A percentile compares a stretch with the other conserved stretches of the same genome.
These are phyloP conservation scores for Teratosphaeria viscida DNA, from an alignment of 2,329 filamentous ascomycete species.

Conservation along the genomic window DNA sequence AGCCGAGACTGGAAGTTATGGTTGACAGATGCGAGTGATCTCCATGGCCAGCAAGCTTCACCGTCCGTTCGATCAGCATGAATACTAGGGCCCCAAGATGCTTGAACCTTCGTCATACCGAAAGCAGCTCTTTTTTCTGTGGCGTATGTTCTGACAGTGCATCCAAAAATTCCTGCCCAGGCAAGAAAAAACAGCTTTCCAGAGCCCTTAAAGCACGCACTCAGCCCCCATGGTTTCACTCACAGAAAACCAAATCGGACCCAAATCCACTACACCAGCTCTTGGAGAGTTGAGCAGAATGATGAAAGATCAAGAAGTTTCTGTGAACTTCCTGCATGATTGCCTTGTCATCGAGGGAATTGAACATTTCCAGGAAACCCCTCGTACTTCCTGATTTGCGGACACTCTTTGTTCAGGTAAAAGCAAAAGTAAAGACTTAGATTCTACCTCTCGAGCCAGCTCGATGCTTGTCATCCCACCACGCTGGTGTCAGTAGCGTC, in stretches of 20 bases:
- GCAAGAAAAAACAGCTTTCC: no score
- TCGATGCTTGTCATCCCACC: not conserved
- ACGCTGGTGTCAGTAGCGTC: no score
- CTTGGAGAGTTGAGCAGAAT: conserved; percentile 35
- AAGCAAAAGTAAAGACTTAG: not conserved
- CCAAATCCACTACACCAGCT: conserved; percentile 1
- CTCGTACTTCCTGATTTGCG: not conserved
- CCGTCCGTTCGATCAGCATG: not conserved
- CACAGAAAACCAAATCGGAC: no score
- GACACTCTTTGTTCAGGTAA: not conserved
- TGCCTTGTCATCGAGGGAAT: not conserved
- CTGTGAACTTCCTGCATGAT: conserved; percentile 34
- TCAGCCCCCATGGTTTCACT: no score
- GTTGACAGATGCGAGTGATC: not conserved
- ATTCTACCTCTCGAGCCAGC: not conserved
- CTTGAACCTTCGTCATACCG: not conserved
- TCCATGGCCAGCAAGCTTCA: not conserved
- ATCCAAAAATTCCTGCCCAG: no score
- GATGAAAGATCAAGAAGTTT: conserved; percentile 29
- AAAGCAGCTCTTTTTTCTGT: not conserved
- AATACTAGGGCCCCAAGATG: not conserved
- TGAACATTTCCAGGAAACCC: not conserved
- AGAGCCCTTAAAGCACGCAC: no score
- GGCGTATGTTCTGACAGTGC: not conserved
- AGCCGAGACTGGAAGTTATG: not conserved